A percentile compares a stretch with the other conserved stretches of the same genome.
Conservation (phyloP, 2,329 filamentous ascomycete genomes). For the Aspergillus hiratsukae region DNA sequence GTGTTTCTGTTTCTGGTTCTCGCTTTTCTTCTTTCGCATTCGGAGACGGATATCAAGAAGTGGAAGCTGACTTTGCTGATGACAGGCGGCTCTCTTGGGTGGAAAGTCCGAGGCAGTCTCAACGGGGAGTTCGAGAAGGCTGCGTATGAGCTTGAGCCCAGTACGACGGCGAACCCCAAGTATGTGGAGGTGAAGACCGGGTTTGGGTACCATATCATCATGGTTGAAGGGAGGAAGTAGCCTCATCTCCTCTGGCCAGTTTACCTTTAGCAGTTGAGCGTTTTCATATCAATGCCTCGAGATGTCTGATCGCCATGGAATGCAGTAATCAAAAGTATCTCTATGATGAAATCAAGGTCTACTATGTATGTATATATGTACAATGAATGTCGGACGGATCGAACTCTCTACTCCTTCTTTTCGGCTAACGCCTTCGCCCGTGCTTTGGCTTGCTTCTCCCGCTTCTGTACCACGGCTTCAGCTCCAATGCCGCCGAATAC, state of each 20-base stretch:
- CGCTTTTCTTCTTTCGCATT: neutral
- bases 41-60: neutral
- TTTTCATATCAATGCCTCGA: neutral
- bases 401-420: constrained; percentile 23
- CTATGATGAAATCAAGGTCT: neutral
- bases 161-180: constrained; percentile 57
- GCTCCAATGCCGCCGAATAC: constrained; percentile 95
- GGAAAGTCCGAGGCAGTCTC: constrained; percentile 57
- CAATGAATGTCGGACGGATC: neutral
- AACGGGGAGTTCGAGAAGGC: constrained; percentile 58
- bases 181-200: constrained; percentile 59
- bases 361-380: constrained; percentile 5
- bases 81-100: constrained; percentile 57
- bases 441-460: constrained; percentile 80
- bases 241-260: neutral
- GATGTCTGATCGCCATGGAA: neutral
- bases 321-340: neutral
- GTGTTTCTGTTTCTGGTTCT: constrained; percentile 16
- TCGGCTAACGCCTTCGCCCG: constrained; percentile 49
- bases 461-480: constrained; percentile 74
- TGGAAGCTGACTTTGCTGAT: neutral
- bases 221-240: constrained; percentile 62
- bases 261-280: neutral
- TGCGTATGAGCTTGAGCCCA: constrained; percentile 59
- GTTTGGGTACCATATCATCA: constrained; percentile 65